Percentiles rank a stretch among this genome's conserved stretches.
phyloP scores from a whole-genome alignment of 2,329 filamentous ascomycete species.

The Neonectria magnoliae region DNA sequence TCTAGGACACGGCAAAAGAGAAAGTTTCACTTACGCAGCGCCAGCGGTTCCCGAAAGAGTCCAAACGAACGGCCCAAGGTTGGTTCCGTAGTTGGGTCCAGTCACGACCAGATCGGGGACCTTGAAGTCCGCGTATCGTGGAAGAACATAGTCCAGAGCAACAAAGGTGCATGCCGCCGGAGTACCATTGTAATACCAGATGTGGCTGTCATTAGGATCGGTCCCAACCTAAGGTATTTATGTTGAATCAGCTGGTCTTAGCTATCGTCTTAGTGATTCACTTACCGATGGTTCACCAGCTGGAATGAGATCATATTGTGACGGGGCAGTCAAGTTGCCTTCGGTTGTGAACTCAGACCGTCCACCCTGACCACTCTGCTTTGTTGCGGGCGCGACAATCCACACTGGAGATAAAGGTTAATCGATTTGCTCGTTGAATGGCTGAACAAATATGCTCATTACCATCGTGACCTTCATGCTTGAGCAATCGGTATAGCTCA shows the following conservation, averaged over 20 bases:
- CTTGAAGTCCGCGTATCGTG: conserved; percentile 57
- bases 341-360: conserved; percentile 42
- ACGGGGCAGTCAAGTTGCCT: conserved; percentile 40
- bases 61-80: conserved; percentile 64
- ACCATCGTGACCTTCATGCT: conserved; percentile 44
- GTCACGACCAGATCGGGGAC: conserved; percentile 63
- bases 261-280: background rate
- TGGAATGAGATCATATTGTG: conserved; percentile 44
- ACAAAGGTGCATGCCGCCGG: conserved; percentile 66
- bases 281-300: conserved; percentile 42
- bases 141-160: conserved; percentile 65
- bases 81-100: conserved; percentile 66
- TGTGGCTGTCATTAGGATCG: conserved; percentile 61
- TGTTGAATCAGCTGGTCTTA: background rate
- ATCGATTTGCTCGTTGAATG: background rate
- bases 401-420: conserved; percentile 31
- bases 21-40: conserved; percentile 44
- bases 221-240: conserved; percentile 49
- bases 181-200: conserved; percentile 71
- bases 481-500: conserved; percentile 44
- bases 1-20: fast-evolving
- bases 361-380: conserved; percentile 46
- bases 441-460: fast-evolving
- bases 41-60: conserved; percentile 62
- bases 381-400: conserved; percentile 45